Evolutionary conservation across 148 eudicot genomes (phyloP).

Genomic region (Talinum fruticosum): DNA sequence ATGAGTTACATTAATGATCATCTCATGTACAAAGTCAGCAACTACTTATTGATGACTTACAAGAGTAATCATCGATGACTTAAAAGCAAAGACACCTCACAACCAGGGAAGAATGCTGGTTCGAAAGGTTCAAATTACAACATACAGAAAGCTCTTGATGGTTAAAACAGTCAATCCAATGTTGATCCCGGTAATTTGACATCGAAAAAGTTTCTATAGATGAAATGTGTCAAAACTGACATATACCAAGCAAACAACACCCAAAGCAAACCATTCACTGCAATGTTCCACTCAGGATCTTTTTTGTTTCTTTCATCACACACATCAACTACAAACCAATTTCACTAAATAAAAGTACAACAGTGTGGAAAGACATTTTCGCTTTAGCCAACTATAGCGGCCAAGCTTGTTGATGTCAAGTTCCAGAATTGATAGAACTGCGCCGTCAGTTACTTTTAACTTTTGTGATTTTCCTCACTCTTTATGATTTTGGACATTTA

Average conservation of each 20-base stretch:
- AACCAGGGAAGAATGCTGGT: not conserved
- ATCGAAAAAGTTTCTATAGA: not conserved
- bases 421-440: too few species aligned
- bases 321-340: too few species aligned
- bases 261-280: not conserved
- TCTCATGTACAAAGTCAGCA: slow-evolving; percentile 2
- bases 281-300: not conserved
- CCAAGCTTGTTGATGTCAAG: too few species aligned
- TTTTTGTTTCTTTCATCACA: too few species aligned
- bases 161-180: not conserved
- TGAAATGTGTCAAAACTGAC: not conserved
- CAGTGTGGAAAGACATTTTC: not conserved
- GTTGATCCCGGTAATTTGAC: not conserved
- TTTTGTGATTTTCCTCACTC: not conserved
- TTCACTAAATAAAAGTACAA: too few species aligned
- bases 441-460: not conserved
- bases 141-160: not conserved
- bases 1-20: not conserved
- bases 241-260: not conserved
- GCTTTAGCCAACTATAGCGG: not conserved
- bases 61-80: too few species aligned
- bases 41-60: too few species aligned
- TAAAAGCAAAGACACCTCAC: not conserved
- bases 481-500: not conserved
- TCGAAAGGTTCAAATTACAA: not conserved